Conservation (phyloP, 345 rosid species). For the Pelargonium nanum region DNA sequence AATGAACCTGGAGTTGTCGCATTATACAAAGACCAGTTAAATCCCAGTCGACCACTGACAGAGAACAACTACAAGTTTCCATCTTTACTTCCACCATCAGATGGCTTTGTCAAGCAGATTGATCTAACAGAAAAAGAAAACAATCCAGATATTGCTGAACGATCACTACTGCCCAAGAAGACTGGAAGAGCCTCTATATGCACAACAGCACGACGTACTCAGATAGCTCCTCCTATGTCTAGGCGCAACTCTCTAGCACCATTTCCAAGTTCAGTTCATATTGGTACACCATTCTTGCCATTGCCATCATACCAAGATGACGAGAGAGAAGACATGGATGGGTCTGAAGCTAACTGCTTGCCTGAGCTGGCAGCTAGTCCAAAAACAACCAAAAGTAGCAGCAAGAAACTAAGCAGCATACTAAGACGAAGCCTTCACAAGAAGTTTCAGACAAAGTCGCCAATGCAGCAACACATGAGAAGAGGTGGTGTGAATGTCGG, state of each 20-base stretch:
- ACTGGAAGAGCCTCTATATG: constrained; percentile 74
- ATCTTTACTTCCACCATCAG: constrained; percentile 20
- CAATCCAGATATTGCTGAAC: constrained; percentile 55
- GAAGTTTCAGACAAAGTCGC: constrained; percentile 44
- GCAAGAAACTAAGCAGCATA: constrained; percentile 43
- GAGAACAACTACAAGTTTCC: constrained; percentile 28
- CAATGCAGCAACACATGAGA: constrained; percentile 54
- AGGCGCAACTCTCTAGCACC: constrained; percentile 78
- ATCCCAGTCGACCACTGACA: constrained; percentile 20
- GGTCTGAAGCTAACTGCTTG: constrained; percentile 15
- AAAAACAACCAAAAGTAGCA: constrained; percentile 29
- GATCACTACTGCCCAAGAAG: constrained; percentile 40
- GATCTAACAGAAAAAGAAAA: constrained; percentile 75
- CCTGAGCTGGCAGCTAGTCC: constrained; percentile 51
- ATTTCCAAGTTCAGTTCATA: constrained; percentile 22
- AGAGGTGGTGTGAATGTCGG: constrained; percentile 77
- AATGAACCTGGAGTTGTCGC: constrained; percentile 21
- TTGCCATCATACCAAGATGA: constrained; percentile 19
- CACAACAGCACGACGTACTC: constrained; percentile 26
- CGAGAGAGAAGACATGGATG: constrained; percentile 31
- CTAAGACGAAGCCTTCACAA: constrained; percentile 68
- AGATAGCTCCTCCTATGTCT: constrained; percentile 33
- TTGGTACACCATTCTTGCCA: constrained; percentile 17
- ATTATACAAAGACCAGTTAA: constrained; percentile 30
- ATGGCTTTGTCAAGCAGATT: constrained; percentile 24